Conservation (phyloP, 139 green algal species). For the Auxenochlorella pyrenoidosa region DNA sequence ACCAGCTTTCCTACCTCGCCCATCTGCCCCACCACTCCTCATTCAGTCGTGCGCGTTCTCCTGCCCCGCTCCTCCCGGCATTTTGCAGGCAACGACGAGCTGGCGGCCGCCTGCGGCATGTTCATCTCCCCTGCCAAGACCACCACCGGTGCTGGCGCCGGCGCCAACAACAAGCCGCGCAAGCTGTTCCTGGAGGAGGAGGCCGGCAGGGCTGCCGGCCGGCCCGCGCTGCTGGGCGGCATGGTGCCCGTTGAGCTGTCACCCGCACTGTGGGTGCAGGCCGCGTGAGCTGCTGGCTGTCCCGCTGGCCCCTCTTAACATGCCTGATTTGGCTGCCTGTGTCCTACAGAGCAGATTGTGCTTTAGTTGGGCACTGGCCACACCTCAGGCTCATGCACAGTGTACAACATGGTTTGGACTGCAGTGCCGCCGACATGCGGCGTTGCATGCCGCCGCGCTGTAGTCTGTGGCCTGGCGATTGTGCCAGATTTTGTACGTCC, state of each 20-base stretch:
- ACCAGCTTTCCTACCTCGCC: no score
- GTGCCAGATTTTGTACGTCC: neutral
- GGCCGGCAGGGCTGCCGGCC: neutral
- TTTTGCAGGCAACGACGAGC: conserved; percentile 6
- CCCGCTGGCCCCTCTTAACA: no score
- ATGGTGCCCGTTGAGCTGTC: neutral
- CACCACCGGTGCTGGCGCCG: neutral
- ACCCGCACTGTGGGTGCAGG: conserved; percentile 23
- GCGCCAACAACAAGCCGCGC: conserved; percentile 43
- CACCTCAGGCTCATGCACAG: neutral
- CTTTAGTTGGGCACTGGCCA: neutral
- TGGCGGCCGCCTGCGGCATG: conserved; percentile 41
- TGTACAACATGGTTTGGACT: neutral
- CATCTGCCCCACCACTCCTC: no score
- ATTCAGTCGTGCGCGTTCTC: no score
- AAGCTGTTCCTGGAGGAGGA: conserved; percentile 41
- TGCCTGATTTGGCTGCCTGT: neutral
- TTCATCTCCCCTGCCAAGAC: conserved; percentile 42
- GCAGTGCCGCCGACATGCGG: neutral
- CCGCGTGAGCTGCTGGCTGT: neutral
- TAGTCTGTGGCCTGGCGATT: no score
- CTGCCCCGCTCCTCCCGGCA: neutral
- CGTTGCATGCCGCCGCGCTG: no score
- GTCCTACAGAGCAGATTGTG: neutral
- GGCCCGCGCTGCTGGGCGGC: neutral